Conservation (phyloP, 805 yeast genomes). For the Groenewaldozyma salmanticensis region DNA sequence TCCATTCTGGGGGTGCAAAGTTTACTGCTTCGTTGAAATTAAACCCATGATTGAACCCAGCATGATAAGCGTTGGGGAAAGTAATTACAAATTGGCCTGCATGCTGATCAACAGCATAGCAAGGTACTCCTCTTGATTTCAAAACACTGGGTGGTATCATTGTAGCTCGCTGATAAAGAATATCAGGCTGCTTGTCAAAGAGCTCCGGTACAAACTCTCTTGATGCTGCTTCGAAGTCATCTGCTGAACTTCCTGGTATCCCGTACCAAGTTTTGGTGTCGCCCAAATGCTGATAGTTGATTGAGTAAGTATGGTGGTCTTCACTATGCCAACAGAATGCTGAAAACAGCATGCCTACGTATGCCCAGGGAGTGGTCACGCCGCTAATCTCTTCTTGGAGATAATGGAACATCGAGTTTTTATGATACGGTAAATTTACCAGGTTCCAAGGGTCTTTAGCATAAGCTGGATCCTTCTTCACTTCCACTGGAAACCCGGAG, state of each 20-base stretch:
- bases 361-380: conserved; percentile 93
- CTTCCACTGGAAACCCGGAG: conserved; percentile 29
- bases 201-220: conserved; percentile 64
- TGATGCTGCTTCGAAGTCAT: conserved; percentile 56
- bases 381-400: conserved; percentile 50
- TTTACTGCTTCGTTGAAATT: conserved; percentile 41
- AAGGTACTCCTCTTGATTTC: conserved; percentile 34
- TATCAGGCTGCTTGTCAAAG: conserved; percentile 75
- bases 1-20: conserved; percentile 33
- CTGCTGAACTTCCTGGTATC: conserved; percentile 61
- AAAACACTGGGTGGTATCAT: conserved; percentile 60
- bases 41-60: conserved; percentile 80
- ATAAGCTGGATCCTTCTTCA: conserved; percentile 22
- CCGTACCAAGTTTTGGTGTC: conserved; percentile 91
- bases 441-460: conserved; percentile 30
- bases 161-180: conserved; percentile 78
- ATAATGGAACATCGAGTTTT: conserved; percentile 26
- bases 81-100: conserved; percentile 78
- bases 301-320: conserved; percentile 85
- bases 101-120: conserved; percentile 54
- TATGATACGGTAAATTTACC: conserved; percentile 27
- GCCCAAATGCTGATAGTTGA: conserved; percentile 87
- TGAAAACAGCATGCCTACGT: conserved; percentile 79
- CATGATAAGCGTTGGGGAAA: conserved; percentile 81
- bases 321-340: conserved; percentile 97